A percentile compares a stretch with the other conserved stretches of the same genome.
Conservation (phyloP, 2,329 filamentous ascomycete genomes). For the Colletotrichum brevisporum region DNA sequence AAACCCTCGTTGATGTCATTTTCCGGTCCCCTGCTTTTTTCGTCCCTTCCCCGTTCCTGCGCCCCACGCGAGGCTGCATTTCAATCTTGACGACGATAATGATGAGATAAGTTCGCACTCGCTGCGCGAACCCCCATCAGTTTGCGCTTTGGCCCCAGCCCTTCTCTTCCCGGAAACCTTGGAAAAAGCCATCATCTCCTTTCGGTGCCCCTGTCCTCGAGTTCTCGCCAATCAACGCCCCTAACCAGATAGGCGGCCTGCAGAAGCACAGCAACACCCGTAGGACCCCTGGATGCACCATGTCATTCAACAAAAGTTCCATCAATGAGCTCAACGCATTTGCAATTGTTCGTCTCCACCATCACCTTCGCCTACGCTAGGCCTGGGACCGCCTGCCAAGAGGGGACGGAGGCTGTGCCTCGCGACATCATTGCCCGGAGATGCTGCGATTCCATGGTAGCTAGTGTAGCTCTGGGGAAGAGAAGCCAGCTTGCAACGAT, state of each 20-base stretch:
- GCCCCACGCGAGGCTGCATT: slow-evolving; percentile 21
- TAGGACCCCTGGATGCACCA: not conserved
- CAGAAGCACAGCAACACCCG: no score
- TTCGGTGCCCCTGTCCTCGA: not conserved
- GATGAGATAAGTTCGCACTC: not conserved
- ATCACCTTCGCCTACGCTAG: not conserved
- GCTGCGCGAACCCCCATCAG: slow-evolving; percentile 3
- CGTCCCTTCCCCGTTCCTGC: not conserved
- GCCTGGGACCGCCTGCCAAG: not conserved
- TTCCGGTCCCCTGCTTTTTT: slow-evolving; percentile 19
- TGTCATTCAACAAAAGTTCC: slow-evolving; percentile 31
- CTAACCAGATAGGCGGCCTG: not conserved
- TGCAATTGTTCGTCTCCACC: slow-evolving; percentile 11
- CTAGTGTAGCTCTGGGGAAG: not conserved
- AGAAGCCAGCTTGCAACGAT: not conserved
- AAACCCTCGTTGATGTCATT: slow-evolving; percentile 41
- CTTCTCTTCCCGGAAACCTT: no score
- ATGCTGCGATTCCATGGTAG: not conserved
- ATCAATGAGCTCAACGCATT: slow-evolving; percentile 38
- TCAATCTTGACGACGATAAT: not conserved
- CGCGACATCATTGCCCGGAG: slow-evolving; percentile 10
- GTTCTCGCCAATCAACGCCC: not conserved
- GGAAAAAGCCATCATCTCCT: not conserved
- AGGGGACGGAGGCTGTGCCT: not conserved
- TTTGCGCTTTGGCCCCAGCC: slow-evolving; percentile 11